These are phyloP conservation scores for Aspergillus sp. DNA, from an alignment of 2,329 filamentous ascomycete genomes.

Conservation along the genomic window DNA sequence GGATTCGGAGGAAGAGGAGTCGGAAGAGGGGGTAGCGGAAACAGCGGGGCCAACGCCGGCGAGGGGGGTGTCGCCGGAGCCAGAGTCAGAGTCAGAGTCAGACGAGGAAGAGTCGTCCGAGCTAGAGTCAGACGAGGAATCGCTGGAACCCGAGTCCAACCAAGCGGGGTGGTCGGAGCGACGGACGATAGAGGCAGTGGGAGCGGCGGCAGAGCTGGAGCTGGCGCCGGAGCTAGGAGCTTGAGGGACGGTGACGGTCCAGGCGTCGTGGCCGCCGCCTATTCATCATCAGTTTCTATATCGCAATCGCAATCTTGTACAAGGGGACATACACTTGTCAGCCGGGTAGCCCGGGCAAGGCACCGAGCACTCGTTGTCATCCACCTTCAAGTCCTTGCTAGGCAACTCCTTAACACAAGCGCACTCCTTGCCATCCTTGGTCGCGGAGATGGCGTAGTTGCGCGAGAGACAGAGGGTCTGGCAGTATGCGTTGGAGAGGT, in stretches of 20 bases:
- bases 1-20: constrained; percentile 13
- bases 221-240: constrained; percentile 1
- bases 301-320: neutral
- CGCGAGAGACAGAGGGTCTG: constrained; percentile 7
- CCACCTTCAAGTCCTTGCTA: constrained; percentile 8
- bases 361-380: constrained; percentile 14
- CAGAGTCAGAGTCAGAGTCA: neutral
- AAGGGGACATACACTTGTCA: constrained; percentile 14
- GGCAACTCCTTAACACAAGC: constrained; percentile 18
- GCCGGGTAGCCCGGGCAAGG: constrained; percentile 14
- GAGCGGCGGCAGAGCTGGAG: constrained; percentile 1
- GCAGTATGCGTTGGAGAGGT: constrained; percentile 9
- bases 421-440: constrained; percentile 15
- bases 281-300: neutral
- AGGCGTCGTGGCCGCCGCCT: constrained; percentile 16
- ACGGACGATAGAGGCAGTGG: constrained; percentile 3
- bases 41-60: neutral
- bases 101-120: neutral
- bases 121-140: neutral
- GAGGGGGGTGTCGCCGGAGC: neutral
- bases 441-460: constrained; percentile 10
- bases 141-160: neutral
- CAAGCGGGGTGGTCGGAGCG: neutral
- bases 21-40: neutral
- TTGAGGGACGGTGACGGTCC: constrained; percentile 9